phyloP scores from a whole-genome alignment of 2,329 filamentous ascomycete genomes.

The Cadophora sp. region DNA sequence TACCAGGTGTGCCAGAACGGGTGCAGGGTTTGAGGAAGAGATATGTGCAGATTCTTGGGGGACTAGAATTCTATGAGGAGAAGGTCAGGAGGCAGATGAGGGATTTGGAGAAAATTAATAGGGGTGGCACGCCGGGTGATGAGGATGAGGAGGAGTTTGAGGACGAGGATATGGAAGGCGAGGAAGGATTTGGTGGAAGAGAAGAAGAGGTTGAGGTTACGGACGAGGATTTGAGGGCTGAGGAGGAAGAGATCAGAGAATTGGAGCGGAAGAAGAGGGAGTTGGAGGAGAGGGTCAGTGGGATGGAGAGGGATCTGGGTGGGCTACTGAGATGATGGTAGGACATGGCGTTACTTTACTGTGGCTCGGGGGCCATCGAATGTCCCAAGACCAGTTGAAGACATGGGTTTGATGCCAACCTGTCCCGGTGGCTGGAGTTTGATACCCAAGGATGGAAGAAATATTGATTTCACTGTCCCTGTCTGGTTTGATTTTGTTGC shows the following conservation, averaged over 20 bases:
- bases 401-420: background rate
- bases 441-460: conserved; percentile 5
- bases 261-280: conserved; percentile 67
- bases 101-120: conserved; percentile 76
- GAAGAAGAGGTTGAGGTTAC: conserved; percentile 57
- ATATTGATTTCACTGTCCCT: background rate
- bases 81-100: conserved; percentile 79
- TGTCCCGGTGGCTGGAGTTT: background rate
- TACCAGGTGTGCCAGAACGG: conserved; percentile 78
- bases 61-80: conserved; percentile 80
- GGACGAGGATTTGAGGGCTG: conserved; percentile 70
- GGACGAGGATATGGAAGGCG: conserved; percentile 56
- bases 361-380: background rate
- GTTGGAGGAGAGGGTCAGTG: conserved; percentile 68
- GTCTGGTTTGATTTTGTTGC: background rate
- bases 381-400: background rate
- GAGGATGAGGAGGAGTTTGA: conserved; percentile 61
- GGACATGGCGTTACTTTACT: background rate
- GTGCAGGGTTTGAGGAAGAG: conserved; percentile 76
- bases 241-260: conserved; percentile 71
- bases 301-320: conserved; percentile 73
- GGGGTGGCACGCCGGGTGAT: conserved; percentile 62
- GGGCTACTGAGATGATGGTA: conserved; percentile 52
- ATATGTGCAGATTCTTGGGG: conserved; percentile 73
- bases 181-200: conserved; percentile 50